Percentiles rank a stretch among this genome's conserved stretches.
Evolutionary conservation across 805 yeast genomes (phyloP).

Genomic region (Candida vartiovaarae): DNA sequence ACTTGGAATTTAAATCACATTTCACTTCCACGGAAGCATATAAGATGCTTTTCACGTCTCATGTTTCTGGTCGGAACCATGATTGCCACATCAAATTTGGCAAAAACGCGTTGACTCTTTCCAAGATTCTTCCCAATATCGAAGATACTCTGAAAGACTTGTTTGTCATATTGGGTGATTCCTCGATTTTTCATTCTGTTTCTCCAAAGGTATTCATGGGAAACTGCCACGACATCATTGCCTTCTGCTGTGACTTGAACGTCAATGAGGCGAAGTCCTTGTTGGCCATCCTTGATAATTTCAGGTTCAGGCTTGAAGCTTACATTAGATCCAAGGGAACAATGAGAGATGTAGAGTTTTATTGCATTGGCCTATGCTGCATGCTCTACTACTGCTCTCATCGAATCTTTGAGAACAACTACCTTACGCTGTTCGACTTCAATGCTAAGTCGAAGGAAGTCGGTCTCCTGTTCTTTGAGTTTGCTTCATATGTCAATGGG

Average conservation of each 20-base stretch:
- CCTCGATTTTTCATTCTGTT: conserved; percentile 1
- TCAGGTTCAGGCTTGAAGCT: conserved; percentile 14
- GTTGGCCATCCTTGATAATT: conserved; percentile 15
- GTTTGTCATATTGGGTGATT: conserved; percentile 6
- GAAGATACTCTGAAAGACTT: conserved; percentile 9
- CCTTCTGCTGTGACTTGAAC: conserved; percentile 10
- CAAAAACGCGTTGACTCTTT: conserved; percentile 4
- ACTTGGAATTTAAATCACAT: too few species aligned
- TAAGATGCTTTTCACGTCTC: conserved; percentile 7
- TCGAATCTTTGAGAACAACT: conserved; percentile 9
- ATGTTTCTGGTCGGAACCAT: neutral
- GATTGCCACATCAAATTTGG: conserved; percentile 12
- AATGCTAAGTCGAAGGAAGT: conserved; percentile 8
- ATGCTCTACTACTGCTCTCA: conserved; percentile 12
- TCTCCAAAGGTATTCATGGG: conserved; percentile 3
- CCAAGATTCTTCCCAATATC: conserved; percentile 7
- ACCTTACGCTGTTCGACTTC: conserved; percentile 13
- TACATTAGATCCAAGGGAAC: conserved; percentile 13
- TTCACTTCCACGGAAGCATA: conserved; percentile 12
- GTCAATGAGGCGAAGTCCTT: conserved; percentile 10
- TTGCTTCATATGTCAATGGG: conserved; percentile 9
- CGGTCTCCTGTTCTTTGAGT: conserved; percentile 11
- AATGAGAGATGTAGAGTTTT: conserved; percentile 17
- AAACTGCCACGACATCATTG: conserved; percentile 8
- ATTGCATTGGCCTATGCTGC: conserved; percentile 13